Base-by-base conservation (phyloP, 257 asterid genomes). In the Hygrophila difformis region DNA sequence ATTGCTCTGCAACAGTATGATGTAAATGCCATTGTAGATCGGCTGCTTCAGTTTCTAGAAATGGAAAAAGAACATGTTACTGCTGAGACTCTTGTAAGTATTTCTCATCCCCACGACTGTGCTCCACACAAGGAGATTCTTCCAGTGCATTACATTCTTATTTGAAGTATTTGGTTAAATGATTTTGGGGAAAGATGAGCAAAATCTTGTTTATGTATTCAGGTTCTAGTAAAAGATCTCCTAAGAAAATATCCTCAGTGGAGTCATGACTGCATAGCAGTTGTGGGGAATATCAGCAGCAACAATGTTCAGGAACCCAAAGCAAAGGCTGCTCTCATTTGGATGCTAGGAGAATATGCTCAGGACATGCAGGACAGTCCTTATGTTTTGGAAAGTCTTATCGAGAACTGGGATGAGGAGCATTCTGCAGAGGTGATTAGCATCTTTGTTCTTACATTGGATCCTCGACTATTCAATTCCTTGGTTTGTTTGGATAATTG, bases 181-280 rank as follows among this genome's bases (percentile, higher is more conserved):
- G 12, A 3, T 5, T 24, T 2, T 24, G 29, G 29, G 29, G 7
- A 5, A 40, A 12, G 13, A 61, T 53, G 56, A 49, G 44, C 53
- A 35, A 18, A 47, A 42, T 40, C 54, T 44, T 33, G 45, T 58
- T 68, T 70, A 12, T 36, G 44, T 33, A n/a, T 60, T 14, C 53
- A 91, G 99, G 97, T 91, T 64, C 99, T 91, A 48, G 99, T 91
- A 57, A 91, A 91, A 72, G 97, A 91, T 73, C 99, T 91, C 55
- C 82, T 91, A 39, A 72, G 99, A 61, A 91, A 91, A 74, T 91
- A 86, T 76, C 99, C 99, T 34, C 99, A 91, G 56, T 91, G 99
- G 99, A 91, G 99, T 68, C 97, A 86, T 38, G 99, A 91, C 78
- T 86, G 99, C 72, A 86, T 91, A 36, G 97, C 99, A 21, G 97